Conservation (phyloP, 2,329 filamentous ascomycete genomes). For the Xylaria hypoxylon region DNA sequence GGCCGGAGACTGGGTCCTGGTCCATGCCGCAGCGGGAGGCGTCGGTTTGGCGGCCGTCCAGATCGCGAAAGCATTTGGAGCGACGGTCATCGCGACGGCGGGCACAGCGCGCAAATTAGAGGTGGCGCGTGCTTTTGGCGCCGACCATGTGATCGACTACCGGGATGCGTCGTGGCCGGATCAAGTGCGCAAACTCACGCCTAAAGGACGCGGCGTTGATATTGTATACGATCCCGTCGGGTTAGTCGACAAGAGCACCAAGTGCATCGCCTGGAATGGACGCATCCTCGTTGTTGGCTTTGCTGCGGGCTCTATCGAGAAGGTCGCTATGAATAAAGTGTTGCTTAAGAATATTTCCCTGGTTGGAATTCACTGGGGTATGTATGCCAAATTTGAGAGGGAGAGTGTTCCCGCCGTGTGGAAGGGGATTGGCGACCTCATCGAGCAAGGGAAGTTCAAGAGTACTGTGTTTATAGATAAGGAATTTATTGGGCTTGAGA, state of each 20-base stretch:
- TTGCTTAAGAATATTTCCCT: slow-evolving; percentile 92
- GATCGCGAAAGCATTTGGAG: slow-evolving; percentile 91
- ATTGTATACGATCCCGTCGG: slow-evolving; percentile 97
- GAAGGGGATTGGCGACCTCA: slow-evolving; percentile 82
- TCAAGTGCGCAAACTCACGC: slow-evolving; percentile 81
- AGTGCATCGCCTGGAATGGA: slow-evolving; percentile 94
- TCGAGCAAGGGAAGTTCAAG: slow-evolving; percentile 80
- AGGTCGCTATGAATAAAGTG: slow-evolving; percentile 91
- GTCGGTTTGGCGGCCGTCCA: slow-evolving; percentile 93
- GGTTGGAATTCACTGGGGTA: slow-evolving; percentile 92
- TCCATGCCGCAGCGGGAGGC: slow-evolving; percentile 92
- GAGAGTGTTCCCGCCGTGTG: slow-evolving; percentile 79
- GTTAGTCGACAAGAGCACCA: slow-evolving; percentile 85
- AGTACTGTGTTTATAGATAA: slow-evolving; percentile 86
- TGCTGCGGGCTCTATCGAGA: slow-evolving; percentile 87
- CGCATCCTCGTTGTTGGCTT: slow-evolving; percentile 90
- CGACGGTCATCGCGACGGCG: slow-evolving; percentile 92
- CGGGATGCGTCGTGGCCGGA: slow-evolving; percentile 71
- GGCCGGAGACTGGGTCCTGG: slow-evolving; percentile 84
- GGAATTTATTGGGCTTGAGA: slow-evolving; percentile 85
- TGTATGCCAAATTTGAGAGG: slow-evolving; percentile 79
- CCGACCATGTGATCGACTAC: slow-evolving; percentile 87
- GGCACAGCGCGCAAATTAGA: slow-evolving; percentile 83
- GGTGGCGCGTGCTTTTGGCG: slow-evolving; percentile 82
- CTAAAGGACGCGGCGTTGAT: slow-evolving; percentile 79